Evolutionary conservation across 163 green algal genomes (phyloP).

Genomic region (Trebouxia gelatinosa): DNA sequence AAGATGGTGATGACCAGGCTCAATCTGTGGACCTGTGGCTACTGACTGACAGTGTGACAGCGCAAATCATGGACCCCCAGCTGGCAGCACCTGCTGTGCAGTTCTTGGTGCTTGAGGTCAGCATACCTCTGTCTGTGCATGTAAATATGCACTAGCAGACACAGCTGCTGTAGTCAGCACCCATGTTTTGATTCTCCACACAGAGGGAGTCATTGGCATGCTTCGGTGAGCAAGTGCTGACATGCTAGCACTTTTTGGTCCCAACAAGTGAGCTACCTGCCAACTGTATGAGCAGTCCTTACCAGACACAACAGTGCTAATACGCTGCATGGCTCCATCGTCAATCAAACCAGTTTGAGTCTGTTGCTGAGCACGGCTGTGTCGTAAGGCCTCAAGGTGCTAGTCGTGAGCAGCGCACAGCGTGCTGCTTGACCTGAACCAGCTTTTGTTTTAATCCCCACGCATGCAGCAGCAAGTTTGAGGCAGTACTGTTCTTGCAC

Average conservation of each 20-base stretch:
- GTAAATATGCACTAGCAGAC: too few relatives aligned
- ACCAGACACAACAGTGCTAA: background rate
- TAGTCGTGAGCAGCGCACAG: too few relatives aligned
- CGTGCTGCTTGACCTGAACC: background rate
- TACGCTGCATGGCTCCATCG: background rate
- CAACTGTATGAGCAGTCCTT: background rate
- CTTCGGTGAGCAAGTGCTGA: background rate
- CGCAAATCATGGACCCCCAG: slow-evolving; percentile 54
- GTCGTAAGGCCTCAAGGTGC: background rate
- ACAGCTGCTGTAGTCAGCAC: too few relatives aligned
- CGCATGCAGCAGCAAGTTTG: too few relatives aligned
- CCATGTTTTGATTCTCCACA: background rate
- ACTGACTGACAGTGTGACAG: slow-evolving; percentile 44
- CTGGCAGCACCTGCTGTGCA: slow-evolving; percentile 52
- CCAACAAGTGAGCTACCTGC: background rate
- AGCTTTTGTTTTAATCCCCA: background rate
- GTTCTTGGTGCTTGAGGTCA: slow-evolving; percentile 55
- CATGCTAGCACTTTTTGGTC: background rate
- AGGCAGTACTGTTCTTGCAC: background rate
- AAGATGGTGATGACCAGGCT: slow-evolving; percentile 29
- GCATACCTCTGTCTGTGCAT: too few relatives aligned
- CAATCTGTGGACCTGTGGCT: slow-evolving; percentile 43
- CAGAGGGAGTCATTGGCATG: background rate
- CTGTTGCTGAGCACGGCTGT: background rate
- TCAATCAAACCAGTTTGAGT: background rate